Base-by-base conservation (phyloP, 495 filamentous ascomycete species). In the Penicillium fimorum region DNA sequence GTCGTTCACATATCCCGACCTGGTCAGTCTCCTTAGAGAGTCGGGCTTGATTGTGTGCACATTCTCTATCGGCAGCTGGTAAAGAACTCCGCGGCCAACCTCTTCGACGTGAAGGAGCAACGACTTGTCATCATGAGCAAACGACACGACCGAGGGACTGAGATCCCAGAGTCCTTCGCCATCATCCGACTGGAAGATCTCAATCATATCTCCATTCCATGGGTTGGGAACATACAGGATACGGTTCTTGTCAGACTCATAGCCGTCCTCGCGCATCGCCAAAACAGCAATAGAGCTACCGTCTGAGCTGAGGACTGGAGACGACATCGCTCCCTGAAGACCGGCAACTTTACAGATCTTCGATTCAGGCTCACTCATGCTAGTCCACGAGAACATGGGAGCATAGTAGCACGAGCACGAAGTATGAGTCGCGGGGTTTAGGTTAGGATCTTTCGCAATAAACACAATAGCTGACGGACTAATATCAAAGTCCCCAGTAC, bases 221-320 rank as follows among this genome's bases (percentile, higher is more conserved):
- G 83, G 76, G 60, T 87, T 82, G 6, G 71, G 71, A 46, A 90
- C 68, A 13, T 96, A 72, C 50, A 97, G 70, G 4, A 96, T 79
- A 4, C 89, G 79, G 46, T 92, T 88, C 70, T 90, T 89, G 74
- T 97, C 93, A 10, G 87, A 87, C 72, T 97, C 93, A 66, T 97
- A 96, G 22, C 91, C 90, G 60, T 87, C 84, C 57, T 84, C 76
- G 24, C 80, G 77, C 89, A 92, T 92, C 32, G 86, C 81, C 41
- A 91, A 82, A 58, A 96, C 91, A n/a, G 86, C 92, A 9, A 92
- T 81, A 45, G 79, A 80, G 47, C 77, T 80, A 1, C 89, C 91
- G 62, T 87, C 81, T 17, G 87, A 84, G 3, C 89, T 90, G 57
- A 96, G 88, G 5, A 85, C 82, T 1, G 93, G 93, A 6, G 78